Evolutionary conservation across 805 yeast genomes (phyloP).

Genomic region (Metschnikowia koreensis): DNA sequence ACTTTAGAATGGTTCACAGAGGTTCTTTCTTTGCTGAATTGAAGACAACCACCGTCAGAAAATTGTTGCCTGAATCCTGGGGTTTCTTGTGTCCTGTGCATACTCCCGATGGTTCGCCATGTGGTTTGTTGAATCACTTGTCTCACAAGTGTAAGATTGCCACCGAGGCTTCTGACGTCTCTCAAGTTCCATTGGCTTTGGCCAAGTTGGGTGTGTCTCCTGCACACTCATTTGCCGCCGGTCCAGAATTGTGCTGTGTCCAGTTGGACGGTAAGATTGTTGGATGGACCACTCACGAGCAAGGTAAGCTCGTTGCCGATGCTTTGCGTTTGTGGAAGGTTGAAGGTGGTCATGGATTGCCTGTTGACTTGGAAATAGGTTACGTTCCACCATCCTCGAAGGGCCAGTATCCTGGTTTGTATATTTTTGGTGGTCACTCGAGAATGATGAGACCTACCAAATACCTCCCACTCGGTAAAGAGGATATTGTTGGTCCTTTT

Average conservation of each 20-base stretch:
- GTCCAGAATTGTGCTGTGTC: slow-evolving; percentile 84
- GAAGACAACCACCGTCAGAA: slow-evolving; percentile 96
- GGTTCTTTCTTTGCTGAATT: slow-evolving; percentile 98
- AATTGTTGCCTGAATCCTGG: slow-evolving; percentile 96
- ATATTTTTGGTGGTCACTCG: slow-evolving; percentile 84
- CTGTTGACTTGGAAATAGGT: slow-evolving; percentile 87
- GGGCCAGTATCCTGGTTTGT: slow-evolving; percentile 97
- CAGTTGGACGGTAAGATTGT: slow-evolving; percentile 90
- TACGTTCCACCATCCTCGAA: slow-evolving; percentile 93
- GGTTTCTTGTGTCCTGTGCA: slow-evolving; percentile 99
- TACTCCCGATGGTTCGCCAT: slow-evolving; percentile 99
- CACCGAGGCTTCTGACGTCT: slow-evolving; percentile 71
- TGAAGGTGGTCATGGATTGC: slow-evolving; percentile 73
- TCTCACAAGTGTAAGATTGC: slow-evolving; percentile 92
- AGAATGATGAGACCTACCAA: slow-evolving; percentile 96
- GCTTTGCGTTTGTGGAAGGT: slow-evolving; percentile 92
- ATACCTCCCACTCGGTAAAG: slow-evolving; percentile 79
- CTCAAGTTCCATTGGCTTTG: slow-evolving; percentile 64
- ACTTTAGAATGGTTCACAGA: slow-evolving; percentile 99
- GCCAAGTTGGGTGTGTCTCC: slow-evolving; percentile 78
- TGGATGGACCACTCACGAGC: slow-evolving; percentile 92
- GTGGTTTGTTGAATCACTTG: slow-evolving; percentile 96
- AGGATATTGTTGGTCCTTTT: slow-evolving; percentile 92
- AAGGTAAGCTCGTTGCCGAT: slow-evolving; percentile 82
- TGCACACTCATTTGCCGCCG: slow-evolving; percentile 77